A percentile compares a stretch with the other conserved stretches of the same genome.
Conservation (phyloP, 495 filamentous ascomycete genomes). For the Astrothelium subdiscretum region DNA sequence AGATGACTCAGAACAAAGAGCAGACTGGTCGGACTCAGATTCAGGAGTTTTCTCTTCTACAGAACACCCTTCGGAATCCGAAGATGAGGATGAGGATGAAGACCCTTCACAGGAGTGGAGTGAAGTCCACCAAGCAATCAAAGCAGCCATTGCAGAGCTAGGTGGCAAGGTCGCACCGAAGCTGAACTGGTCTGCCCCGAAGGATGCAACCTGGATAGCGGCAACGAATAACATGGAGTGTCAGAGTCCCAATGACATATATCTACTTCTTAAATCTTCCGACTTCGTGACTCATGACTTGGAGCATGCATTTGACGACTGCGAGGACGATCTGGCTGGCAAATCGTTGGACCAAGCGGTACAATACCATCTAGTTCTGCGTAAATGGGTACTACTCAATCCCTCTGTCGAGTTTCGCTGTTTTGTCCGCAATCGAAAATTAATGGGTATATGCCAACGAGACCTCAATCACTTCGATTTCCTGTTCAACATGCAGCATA, state of each 20-base stretch:
- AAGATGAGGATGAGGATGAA: slow-evolving; percentile 37
- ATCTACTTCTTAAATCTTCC: slow-evolving; percentile 81
- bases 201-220: slow-evolving; percentile 92
- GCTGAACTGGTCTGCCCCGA: slow-evolving; percentile 93
- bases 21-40: slow-evolving; percentile 27
- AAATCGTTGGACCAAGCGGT: slow-evolving; percentile 26
- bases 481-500: slow-evolving; percentile 49
- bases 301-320: slow-evolving; percentile 83
- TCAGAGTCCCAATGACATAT: slow-evolving; percentile 75
- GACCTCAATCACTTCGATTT: slow-evolving; percentile 87
- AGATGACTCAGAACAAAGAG: slow-evolving; percentile 37
- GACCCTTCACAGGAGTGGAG: slow-evolving; percentile 52
- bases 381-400: slow-evolving; percentile 71
- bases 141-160: slow-evolving; percentile 60
- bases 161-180: slow-evolving; percentile 81
- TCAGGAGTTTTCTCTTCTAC: slow-evolving; percentile 29
- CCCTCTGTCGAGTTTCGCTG: slow-evolving; percentile 88
- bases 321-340: slow-evolving; percentile 30
- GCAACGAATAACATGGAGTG: slow-evolving; percentile 88
- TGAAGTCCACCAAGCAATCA: slow-evolving; percentile 65
- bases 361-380: slow-evolving; percentile 61
- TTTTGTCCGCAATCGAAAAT: slow-evolving; percentile 67
- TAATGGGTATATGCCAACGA: slow-evolving; percentile 79
- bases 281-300: slow-evolving; percentile 92
- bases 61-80: slow-evolving; percentile 21